These are phyloP conservation scores for Rosa hybrid DNA, from an alignment of 331 rosid genomes.

Conservation along the genomic window DNA sequence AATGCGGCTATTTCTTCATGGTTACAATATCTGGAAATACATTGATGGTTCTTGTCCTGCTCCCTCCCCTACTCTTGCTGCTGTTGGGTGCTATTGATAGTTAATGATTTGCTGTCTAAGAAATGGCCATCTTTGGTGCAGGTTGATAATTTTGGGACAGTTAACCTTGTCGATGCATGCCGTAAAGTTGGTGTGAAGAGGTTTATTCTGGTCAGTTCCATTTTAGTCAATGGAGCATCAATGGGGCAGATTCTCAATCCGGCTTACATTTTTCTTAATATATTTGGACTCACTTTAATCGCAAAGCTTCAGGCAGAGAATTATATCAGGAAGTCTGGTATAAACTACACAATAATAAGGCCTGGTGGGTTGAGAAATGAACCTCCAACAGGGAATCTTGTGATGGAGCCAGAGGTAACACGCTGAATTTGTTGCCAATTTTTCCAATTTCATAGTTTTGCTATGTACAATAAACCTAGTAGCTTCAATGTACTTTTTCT, in stretches of 20 bases:
- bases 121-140: conserved; percentile 28
- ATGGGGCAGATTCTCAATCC: conserved; percentile 95
- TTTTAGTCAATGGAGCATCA: conserved; percentile 94
- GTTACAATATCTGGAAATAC: no score
- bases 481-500: conserved; percentile 4
- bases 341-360: conserved; percentile 91
- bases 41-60: no score
- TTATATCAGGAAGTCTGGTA: conserved; percentile 82
- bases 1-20: no score
- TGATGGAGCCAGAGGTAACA: conserved; percentile 91
- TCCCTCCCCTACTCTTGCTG: no score
- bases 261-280: conserved; percentile 85
- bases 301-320: conserved; percentile 95
- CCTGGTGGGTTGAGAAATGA: conserved; percentile 94
- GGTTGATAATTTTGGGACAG: conserved; percentile 94
- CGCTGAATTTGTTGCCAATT: not conserved
- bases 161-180: conserved; percentile 93
- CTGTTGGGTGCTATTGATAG: not conserved
- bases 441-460: not conserved
- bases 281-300: conserved; percentile 85
- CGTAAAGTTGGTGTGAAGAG: conserved; percentile 69
- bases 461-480: not conserved
- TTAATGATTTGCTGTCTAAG: conserved; percentile 24
- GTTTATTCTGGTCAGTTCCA: conserved; percentile 89
- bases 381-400: conserved; percentile 80